phyloP scores from a whole-genome alignment of 2,329 filamentous ascomycete genomes.

The Penicillium sp. region DNA sequence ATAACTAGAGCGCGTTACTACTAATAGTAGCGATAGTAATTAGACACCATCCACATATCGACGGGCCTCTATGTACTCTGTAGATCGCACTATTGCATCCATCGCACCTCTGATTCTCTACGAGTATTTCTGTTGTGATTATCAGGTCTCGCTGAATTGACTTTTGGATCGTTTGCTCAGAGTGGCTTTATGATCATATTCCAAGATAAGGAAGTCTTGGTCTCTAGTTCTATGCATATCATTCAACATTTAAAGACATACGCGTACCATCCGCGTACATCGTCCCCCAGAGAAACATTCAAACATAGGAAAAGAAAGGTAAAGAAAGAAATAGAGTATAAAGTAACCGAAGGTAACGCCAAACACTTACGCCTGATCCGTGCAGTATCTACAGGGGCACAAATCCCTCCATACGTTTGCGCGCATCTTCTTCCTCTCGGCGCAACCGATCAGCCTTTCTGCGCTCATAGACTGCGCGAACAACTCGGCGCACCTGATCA shows the following conservation, averaged over 20 bases:
- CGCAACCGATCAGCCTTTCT: conserved; percentile 63
- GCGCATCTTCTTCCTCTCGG: conserved; percentile 28
- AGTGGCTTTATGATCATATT: too few relatives aligned
- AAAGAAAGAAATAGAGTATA: not conserved
- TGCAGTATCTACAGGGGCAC: conserved; percentile 27
- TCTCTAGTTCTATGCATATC: conserved; percentile 2
- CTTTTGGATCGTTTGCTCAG: too few relatives aligned
- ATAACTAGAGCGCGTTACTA: too few relatives aligned
- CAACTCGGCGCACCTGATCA: conserved; percentile 72
- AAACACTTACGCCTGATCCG: not conserved
- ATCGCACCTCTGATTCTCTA: too few relatives aligned
- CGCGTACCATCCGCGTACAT: not conserved
- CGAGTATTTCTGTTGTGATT: too few relatives aligned
- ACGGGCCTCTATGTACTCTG: too few relatives aligned
- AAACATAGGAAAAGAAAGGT: not conserved
- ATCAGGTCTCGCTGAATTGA: too few relatives aligned
- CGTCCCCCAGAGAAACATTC: not conserved
- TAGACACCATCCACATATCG: too few relatives aligned
- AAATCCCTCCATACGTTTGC: conserved; percentile 32
- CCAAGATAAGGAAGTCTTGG: not conserved
- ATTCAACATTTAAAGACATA: not conserved
- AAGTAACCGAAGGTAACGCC: not conserved
- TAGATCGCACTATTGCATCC: too few relatives aligned
- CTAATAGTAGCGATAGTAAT: too few relatives aligned
- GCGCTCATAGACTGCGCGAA: conserved; percentile 87